These are phyloP conservation scores for Trypanosoma platydactyli DNA, from an alignment of 208 protist genomes.

Conservation along the genomic window DNA sequence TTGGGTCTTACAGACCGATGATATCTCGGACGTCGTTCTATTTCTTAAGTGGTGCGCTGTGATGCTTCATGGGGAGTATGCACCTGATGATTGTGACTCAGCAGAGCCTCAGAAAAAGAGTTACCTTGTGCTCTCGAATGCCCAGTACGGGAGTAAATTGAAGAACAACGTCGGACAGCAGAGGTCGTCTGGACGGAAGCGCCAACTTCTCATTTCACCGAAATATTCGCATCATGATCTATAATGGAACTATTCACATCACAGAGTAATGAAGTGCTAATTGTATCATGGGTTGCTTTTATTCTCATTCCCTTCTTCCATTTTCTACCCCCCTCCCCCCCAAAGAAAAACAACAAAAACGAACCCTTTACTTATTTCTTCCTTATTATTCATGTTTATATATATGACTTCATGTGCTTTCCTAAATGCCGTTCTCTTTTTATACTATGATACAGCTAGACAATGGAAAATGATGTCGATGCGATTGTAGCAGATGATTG, in stretches of 20 bases:
- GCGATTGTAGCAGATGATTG: background rate
- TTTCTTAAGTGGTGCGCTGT: constrained; percentile 89
- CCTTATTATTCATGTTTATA: constrained; percentile 2
- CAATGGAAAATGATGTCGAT: background rate
- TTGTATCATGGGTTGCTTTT: background rate
- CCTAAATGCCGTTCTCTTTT: constrained; percentile 13
- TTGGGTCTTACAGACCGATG: constrained; percentile 79
- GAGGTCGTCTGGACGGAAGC: constrained; percentile 1
- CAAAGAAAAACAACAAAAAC: no score
- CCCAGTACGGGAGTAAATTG: background rate
- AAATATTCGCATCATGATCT: constrained; percentile 20
- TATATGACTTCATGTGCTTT: constrained; percentile 1
- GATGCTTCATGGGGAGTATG: constrained; percentile 64
- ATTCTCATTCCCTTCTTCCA: no score
- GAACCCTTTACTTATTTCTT: background rate
- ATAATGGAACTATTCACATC: background rate
- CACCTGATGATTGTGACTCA: constrained; percentile 31
- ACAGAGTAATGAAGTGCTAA: background rate
- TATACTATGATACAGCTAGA: background rate
- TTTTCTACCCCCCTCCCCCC: no score
- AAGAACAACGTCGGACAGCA: background rate
- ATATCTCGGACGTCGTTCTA: constrained; percentile 66
- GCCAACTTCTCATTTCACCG: constrained; percentile 28
- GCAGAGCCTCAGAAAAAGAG: constrained; percentile 15
- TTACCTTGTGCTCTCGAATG: constrained; percentile 18